phyloP scores from a whole-genome alignment of 768 basidiomycete genomes.

The Exidia glandulosa region DNA sequence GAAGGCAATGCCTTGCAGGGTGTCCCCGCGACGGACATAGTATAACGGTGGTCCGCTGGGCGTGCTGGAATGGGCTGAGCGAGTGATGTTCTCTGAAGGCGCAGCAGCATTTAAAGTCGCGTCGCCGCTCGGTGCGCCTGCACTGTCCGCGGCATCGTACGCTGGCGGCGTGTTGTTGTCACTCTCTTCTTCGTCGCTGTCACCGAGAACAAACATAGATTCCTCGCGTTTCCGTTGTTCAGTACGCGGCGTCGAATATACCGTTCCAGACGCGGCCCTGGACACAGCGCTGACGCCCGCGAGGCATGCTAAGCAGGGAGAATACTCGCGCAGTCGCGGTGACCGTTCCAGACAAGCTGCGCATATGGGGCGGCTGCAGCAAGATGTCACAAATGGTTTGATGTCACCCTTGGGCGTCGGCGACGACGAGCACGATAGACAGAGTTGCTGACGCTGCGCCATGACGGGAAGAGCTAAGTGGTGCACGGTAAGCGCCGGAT shows the following conservation, averaged over 20 bases:
- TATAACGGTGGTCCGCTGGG: slow-evolving; percentile 27
- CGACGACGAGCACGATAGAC: slow-evolving; percentile 53
- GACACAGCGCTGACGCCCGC: slow-evolving; percentile 37
- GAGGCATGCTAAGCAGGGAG: slow-evolving; percentile 64
- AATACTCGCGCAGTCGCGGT: slow-evolving; percentile 52
- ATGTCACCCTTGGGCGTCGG: slow-evolving; percentile 27
- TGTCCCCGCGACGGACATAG: slow-evolving; percentile 45
- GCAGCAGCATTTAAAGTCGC: slow-evolving; percentile 5
- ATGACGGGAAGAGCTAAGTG: too few species aligned
- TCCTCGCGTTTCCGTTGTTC: slow-evolving; percentile 41
- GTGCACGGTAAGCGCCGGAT: too few species aligned
- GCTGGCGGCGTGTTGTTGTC: slow-evolving; percentile 17
- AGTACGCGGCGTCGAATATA: slow-evolving; percentile 23
- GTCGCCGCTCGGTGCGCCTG: neutral
- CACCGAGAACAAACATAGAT: slow-evolving; percentile 55
- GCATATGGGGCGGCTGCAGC: slow-evolving; percentile 61
- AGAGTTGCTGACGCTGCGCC: slow-evolving; percentile 22
- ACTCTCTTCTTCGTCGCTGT: slow-evolving; percentile 44
- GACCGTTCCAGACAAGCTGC: slow-evolving; percentile 43
- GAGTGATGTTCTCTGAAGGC: slow-evolving; percentile 1
- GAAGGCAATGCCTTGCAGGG: slow-evolving; percentile 52
- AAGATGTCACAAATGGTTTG: slow-evolving; percentile 40
- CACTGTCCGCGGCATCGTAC: neutral
- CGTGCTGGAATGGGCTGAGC: neutral
- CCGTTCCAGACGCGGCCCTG: slow-evolving; percentile 3